These are phyloP conservation scores for Acer negundo DNA, from an alignment of 345 rosid genomes.

Conservation along the genomic window DNA sequence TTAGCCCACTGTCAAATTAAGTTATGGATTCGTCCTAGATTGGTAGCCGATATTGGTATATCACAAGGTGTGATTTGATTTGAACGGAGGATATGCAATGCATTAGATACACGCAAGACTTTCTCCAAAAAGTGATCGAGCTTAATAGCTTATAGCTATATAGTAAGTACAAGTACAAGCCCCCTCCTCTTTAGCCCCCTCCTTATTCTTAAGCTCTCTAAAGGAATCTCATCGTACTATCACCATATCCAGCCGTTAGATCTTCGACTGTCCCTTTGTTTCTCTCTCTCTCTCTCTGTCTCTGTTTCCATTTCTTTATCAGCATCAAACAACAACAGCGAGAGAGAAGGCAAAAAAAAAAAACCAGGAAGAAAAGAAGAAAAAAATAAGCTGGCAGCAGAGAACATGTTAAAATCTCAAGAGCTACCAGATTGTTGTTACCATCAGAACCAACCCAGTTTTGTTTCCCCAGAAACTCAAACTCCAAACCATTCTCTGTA, in stretches of 20 bases:
- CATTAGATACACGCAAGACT: neutral
- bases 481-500: constrained; percentile 70
- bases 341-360: neutral
- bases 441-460: constrained; percentile 49
- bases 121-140: constrained; percentile 1
- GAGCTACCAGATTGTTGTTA: constrained; percentile 82
- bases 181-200: neutral
- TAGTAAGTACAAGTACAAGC: neutral
- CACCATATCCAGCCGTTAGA: constrained; percentile 34
- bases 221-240: constrained; percentile 38
- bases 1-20: too few relatives aligned
- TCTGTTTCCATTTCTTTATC: neutral
- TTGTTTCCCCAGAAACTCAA: constrained; percentile 50
- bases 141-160: constrained; percentile 13
- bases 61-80: too few relatives aligned
- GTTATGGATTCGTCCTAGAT: too few relatives aligned
- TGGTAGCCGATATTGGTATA: too few relatives aligned
- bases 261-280: constrained; percentile 16
- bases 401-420: constrained; percentile 31
- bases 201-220: neutral
- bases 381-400: neutral
- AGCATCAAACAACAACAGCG: neutral
- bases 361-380: neutral
- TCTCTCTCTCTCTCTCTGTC: neutral
- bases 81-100: neutral